Base-by-base conservation (phyloP, 495 filamentous ascomycete species). In the Trichoderma orchidacearum region DNA sequence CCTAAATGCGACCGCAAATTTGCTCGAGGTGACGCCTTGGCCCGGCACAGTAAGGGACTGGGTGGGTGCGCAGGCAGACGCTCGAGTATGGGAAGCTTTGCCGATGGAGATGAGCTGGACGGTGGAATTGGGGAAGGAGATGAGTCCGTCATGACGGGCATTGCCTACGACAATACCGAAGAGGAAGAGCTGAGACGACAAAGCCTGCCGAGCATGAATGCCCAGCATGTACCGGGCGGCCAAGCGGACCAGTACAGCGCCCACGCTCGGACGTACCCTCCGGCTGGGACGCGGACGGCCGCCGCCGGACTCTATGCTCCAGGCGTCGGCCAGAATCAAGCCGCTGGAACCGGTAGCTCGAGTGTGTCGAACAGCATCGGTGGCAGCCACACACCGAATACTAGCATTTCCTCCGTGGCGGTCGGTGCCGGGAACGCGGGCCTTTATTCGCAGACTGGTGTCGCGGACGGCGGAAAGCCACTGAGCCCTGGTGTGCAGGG, bases 1-100 rank as follows among this genome's bases (percentile, higher is more conserved):
- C 84, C 86, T 29, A 95, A 92, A 66, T 98, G 93, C 64, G 89
- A 92, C 36, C 81, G 93, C 54, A 85, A 89, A 55, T 99, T 99
- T 72, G 93, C 93, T 29, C 85, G 93, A 57, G 93, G 93, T 5
- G 93, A 99, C 71, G 93, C 93, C 15, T 70, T 99, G 25, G 93
- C 93, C 29, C 81, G 93, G 50, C 93, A 99, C 66, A 93, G 87
- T 63, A 96, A 97, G 69, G 93, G 94, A 21, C 89, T 92, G 60
- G 93, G 92, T 29, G 93, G 93, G 30, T 99, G 93, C 66, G 93
- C 94, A 23, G 93, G 93, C 45, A 80, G 93, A 50, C 75, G 93
- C 57, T 80, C 86, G 25, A 97, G 89, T 64, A 85, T 91, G 79
- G 86, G 87, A 25, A 85, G 89, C 66, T 93, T 90, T 65, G 84